A percentile compares a stretch with the other conserved stretches of the same genome.
phyloP scores from a whole-genome alignment of 495 filamentous ascomycete species.

The Polyplosphaeria fusca region DNA sequence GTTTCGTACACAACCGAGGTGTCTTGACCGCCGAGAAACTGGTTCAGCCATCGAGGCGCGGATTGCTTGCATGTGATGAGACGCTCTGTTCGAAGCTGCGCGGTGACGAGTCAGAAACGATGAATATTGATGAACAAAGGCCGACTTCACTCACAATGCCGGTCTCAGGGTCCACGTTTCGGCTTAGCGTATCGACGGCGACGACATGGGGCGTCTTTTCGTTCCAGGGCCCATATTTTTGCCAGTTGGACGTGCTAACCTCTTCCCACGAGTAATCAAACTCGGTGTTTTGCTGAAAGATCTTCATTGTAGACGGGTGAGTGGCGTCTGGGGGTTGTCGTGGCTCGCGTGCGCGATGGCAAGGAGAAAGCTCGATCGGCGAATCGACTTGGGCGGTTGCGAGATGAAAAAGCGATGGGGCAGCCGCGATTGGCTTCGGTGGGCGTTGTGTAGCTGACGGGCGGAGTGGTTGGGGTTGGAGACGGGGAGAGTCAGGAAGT shows the following conservation, averaged over 20 bases:
- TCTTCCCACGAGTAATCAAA: conserved; percentile 99
- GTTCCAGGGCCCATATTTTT: conserved; percentile 98
- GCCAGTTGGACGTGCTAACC: conserved; percentile 98
- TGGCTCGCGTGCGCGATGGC: neutral
- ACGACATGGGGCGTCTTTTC: conserved; percentile 90
- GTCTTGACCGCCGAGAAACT: conserved; percentile 69
- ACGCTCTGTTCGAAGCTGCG: conserved; percentile 84
- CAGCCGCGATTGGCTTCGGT: conserved; percentile 2
- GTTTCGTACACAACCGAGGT: conserved; percentile 89
- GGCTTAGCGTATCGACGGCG: conserved; percentile 86
- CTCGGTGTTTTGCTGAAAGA: conserved; percentile 81
- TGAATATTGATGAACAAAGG: neutral
- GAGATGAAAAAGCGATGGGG: neutral
- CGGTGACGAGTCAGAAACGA: conserved; percentile 11
- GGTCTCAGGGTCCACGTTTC: conserved; percentile 72
- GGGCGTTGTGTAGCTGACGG: neutral
- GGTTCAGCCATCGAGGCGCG: conserved; percentile 79
- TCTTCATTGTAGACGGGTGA: conserved; percentile 64
- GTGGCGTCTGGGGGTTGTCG: neutral
- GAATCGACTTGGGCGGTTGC: neutral
- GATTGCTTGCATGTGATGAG: conserved; percentile 92
- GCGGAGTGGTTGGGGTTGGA: neutral
- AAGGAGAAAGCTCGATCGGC: neutral
- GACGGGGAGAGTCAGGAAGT: neutral
- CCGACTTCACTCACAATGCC: conserved; percentile 66